Percentiles rank a stretch among this genome's conserved stretches.
Conservation (phyloP, 148 eudicot genomes). For the Selenicereus undatus region DNA sequence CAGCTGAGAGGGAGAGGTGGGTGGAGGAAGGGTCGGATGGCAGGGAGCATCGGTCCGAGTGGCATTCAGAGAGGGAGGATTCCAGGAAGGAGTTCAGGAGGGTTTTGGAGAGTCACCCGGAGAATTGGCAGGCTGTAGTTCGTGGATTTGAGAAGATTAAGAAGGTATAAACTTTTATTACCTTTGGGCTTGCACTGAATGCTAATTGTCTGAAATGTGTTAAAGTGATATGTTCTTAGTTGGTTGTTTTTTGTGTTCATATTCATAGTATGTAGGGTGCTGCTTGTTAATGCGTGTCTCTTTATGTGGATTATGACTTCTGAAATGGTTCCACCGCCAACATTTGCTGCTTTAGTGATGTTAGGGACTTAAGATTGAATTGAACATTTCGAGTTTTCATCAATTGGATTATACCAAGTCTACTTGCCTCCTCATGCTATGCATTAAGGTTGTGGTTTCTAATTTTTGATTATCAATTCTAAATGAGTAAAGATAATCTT, state of each 20-base stretch:
- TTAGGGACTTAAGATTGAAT: not conserved
- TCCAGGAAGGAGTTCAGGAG: conserved; percentile 49
- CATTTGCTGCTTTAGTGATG: not conserved
- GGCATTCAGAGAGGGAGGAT: conserved; percentile 81
- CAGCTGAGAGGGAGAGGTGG: conserved; percentile 58
- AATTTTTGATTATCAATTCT: not conserved
- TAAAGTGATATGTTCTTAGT: not conserved
- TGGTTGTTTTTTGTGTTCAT: not conserved
- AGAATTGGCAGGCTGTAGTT: conserved; percentile 95
- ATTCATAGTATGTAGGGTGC: not conserved
- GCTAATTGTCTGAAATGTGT: not conserved
- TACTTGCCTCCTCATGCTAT: not conserved
- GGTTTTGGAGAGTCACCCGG: conserved; percentile 72
- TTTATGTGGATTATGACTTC: not conserved
- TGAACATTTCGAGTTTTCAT: not conserved
- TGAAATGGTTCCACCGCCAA: not conserved
- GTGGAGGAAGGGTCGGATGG: conserved; percentile 45
- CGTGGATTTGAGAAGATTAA: conserved; percentile 77
- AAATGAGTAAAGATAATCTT: not conserved
- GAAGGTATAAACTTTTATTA: conserved; percentile 47
- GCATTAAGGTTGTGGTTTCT: not conserved
- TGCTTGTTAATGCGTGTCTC: not conserved
- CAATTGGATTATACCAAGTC: not conserved
- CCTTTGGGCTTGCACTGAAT: not conserved
- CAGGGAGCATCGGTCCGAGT: conserved; percentile 49